Evolutionary conservation across 352 stramenopile genomes (phyloP), one percentile per base, ranked within the genome.

Genomic region (Pythium oligandrum): DNA sequence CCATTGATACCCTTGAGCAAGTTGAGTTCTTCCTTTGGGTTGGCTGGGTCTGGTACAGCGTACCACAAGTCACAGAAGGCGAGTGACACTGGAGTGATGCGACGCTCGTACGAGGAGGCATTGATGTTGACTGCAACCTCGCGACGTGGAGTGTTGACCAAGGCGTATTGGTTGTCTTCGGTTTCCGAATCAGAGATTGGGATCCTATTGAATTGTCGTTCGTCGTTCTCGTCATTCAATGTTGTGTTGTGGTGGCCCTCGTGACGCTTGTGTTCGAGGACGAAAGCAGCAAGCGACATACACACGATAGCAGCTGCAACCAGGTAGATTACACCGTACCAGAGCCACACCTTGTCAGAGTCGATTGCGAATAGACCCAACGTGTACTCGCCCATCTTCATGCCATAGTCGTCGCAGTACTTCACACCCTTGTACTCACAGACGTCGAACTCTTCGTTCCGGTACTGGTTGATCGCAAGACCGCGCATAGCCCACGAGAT

Each of bases 11-110:
- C n/a, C n/a, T n/a, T n/a, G 66, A 9, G 62, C 45, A 0, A 57
- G 36, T 0, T 81, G 63, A 0, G 55, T 64, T 60, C 81, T 81
- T 48, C 55, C n/a, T n/a, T n/a, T n/a, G n/a, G n/a, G n/a, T n/a
- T n/a, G n/a, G n/a, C n/a, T n/a, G n/a, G n/a, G n/a, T n/a, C n/a
- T n/a, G n/a, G n/a, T n/a, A n/a, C n/a, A n/a, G n/a, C n/a, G n/a
- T n/a, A n/a, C n/a, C n/a, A 69, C 36, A 80, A 37, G 42, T 78
- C 51, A 34, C 59, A 44, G 55, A 80, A 78, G 1, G 62, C 59
- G 1, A 80, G 44, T 0, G 64, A 75, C 7, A 76, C 59, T 31
- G 71, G 68, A 1, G 43, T 48, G 31, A 78, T 71, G 30, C 52
- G 48, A 34, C 44, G 46, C 36, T 43, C 30, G 37, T 55, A 35